These are phyloP conservation scores for Phytopythium chamaehyphon DNA, from an alignment of 352 stramenopile genomes.

Conservation along the genomic window DNA sequence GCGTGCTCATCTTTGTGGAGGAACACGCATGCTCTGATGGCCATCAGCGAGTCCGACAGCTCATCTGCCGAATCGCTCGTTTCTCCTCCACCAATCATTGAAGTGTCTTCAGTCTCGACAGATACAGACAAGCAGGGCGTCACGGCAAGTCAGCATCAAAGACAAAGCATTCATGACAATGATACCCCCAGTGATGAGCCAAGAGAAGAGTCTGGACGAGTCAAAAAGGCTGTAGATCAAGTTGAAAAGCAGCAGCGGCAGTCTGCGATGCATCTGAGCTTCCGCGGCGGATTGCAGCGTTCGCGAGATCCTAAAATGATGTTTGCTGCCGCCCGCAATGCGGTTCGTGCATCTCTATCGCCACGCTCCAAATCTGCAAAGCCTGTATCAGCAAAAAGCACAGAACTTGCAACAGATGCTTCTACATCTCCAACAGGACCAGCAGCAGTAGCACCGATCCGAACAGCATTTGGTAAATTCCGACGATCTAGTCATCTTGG, in stretches of 20 bases:
- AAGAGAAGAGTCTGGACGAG: background rate
- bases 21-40: background rate
- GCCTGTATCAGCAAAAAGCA: background rate
- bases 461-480: conserved; percentile 49
- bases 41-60: conserved; percentile 3
- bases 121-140: too few species aligned
- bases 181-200: background rate
- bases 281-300: conserved; percentile 5
- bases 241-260: conserved; percentile 1
- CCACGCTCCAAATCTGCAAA: conserved; percentile 13
- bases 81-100: background rate
- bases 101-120: too few species aligned
- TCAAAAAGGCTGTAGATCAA: conserved; percentile 3
- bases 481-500: conserved; percentile 24
- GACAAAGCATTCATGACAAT: too few species aligned
- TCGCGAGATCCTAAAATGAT: conserved; percentile 18
- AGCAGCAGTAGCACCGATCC: conserved; percentile 9
- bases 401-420: background rate
- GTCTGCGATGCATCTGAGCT: conserved; percentile 3
- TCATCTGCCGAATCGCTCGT: background rate
- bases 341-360: conserved; percentile 15
- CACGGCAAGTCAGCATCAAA: background rate
- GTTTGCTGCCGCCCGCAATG: conserved; percentile 24
- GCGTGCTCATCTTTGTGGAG: background rate
- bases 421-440: background rate